A percentile compares a stretch with the other conserved stretches of the same genome.
Evolutionary conservation across 768 basidiomycete genomes (phyloP).

Genomic region (Lentinula guzmanii): DNA sequence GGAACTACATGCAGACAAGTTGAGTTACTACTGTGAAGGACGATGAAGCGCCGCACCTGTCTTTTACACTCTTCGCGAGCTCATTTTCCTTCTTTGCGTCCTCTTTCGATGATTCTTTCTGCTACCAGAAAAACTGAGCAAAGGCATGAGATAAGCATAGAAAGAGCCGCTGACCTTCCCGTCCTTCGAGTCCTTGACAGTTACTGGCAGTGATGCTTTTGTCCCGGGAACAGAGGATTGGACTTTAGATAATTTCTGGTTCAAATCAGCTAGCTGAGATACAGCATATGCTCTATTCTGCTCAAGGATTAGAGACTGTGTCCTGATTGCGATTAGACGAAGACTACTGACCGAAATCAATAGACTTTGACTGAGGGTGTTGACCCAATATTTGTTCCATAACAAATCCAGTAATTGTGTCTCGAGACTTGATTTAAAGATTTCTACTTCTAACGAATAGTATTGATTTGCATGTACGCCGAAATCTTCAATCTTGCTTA

Average conservation of each 20-base stretch:
- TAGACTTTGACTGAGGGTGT: constrained; percentile 90
- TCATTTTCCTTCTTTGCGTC: constrained; percentile 85
- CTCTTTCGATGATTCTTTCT: constrained; percentile 53
- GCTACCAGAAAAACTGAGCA: constrained; percentile 12
- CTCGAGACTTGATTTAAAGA: constrained; percentile 91
- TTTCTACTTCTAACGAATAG: constrained; percentile 89
- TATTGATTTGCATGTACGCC: constrained; percentile 97
- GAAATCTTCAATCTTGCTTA: constrained; percentile 98
- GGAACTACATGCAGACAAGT: constrained; percentile 40
- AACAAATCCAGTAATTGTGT: constrained; percentile 81
- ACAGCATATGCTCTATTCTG: constrained; percentile 95
- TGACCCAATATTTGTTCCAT: constrained; percentile 99
- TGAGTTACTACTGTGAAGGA: background rate
- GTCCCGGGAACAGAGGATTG: constrained; percentile 52
- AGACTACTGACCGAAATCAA: constrained; percentile 69
- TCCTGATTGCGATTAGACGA: background rate
- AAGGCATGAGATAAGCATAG: background rate
- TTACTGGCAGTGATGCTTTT: constrained; percentile 44
- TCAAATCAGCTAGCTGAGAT: constrained; percentile 83
- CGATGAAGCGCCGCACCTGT: constrained; percentile 51
- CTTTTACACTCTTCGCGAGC: constrained; percentile 83
- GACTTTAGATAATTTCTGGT: constrained; percentile 81
- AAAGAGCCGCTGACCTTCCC: constrained; percentile 34
- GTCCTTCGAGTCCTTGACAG: constrained; percentile 47
- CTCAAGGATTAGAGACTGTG: background rate